Evolutionary conservation across 2,329 filamentous ascomycete species (phyloP), one percentile per base, ranked within the genome.

Genomic region (Blastomyces parvus): DNA sequence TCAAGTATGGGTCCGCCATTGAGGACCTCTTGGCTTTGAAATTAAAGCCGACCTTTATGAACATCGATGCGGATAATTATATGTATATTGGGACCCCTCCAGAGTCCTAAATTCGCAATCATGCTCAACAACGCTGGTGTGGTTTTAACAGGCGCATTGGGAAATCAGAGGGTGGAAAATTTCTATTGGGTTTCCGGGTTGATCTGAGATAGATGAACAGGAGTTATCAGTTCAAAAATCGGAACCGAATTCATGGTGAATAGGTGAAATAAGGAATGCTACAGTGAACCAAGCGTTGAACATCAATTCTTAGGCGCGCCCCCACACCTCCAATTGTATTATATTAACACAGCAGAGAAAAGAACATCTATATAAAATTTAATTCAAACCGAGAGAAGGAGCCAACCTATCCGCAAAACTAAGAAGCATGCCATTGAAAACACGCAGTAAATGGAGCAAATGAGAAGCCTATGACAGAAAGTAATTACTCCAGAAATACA

Each of bases 1-100:
- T 89, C 61, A 82, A 77, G 69, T 88, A 81, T 76, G 85, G 78
- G 0, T 88, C 82, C 69, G 85, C 84, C 0, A 86, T 87, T 67
- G 84, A 87, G 72, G 81, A 86, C 70, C 70, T 86, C 7, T 13
- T 64, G 25, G 36, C 40, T 52, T 19, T n/a, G 46, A 56, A 57
- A 40, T 40, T 46, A 19, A 60, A 22, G 14, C 60, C 63, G 7
- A 38, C 44, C 14, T 63, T 64, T n/a, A 48, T 30, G 11, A 64
- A 63, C 42, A 48, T 64, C 13, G 42, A 57, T 33, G 60, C 63
- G 1, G 27, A 62, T 19, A 62, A 64, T 50, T 60, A 46, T 44
- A 64, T 64, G 60, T 44, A 55, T 40, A 57, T 58, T 55, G 63
- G 60, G 36, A 38, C 52, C 33, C 40, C 44, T 33, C 56, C 63